Conservation (phyloP, 768 basidiomycete species). For the Lactifluus subvellereus region DNA sequence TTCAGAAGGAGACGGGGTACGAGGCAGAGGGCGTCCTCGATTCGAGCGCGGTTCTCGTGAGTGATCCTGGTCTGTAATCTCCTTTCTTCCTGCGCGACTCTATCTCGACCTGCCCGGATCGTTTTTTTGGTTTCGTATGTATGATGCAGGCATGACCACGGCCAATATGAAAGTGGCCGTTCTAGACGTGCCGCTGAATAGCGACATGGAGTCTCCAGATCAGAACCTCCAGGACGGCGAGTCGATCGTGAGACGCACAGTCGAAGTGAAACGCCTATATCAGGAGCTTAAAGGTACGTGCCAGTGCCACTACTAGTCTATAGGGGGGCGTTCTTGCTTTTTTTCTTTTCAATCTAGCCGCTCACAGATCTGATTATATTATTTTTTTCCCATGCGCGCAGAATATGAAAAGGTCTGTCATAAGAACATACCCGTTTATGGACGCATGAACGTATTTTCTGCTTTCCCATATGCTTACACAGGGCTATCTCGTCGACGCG, state of each 20-base stretch:
- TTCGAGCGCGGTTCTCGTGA: slow-evolving; percentile 53
- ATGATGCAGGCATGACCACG: slow-evolving; percentile 73
- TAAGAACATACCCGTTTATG: too few relatives aligned
- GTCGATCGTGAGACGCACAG: slow-evolving; percentile 66
- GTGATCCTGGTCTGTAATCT: slow-evolving; percentile 57
- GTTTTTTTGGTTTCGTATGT: not conserved
- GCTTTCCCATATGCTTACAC: not conserved
- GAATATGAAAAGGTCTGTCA: slow-evolving; percentile 49
- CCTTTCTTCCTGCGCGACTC: not conserved
- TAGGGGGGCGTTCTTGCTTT: too few relatives aligned
- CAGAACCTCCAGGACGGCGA: slow-evolving; percentile 87
- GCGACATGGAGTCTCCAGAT: slow-evolving; percentile 58
- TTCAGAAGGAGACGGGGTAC: slow-evolving; percentile 92
- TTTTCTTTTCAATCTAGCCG: not conserved
- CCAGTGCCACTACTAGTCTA: not conserved
- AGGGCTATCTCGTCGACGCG: slow-evolving; percentile 57
- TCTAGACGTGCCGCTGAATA: slow-evolving; percentile 61
- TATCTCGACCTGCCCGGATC: too few relatives aligned
- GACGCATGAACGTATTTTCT: not conserved
- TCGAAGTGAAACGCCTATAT: slow-evolving; percentile 61
- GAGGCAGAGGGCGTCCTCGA: slow-evolving; percentile 59
- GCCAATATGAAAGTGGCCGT: slow-evolving; percentile 88
- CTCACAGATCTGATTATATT: not conserved
- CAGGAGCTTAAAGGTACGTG: slow-evolving; percentile 58
- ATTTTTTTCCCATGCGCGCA: slow-evolving; percentile 27